phyloP scores from a whole-genome alignment of 225 moss, liverwort and hornwort genomes.

The Pseudisothecium myosuroides region DNA sequence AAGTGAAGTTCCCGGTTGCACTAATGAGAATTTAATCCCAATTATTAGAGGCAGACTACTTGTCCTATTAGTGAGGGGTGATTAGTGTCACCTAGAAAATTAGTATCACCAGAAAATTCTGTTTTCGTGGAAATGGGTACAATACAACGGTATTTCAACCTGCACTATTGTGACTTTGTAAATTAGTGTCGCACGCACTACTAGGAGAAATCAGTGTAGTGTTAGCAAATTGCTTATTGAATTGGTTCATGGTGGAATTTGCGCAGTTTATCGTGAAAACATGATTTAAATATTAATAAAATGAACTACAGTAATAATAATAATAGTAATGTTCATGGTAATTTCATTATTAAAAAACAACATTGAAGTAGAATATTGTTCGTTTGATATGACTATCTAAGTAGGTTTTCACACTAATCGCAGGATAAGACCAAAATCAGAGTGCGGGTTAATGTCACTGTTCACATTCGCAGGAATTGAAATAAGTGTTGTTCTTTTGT shows the following conservation, averaged over 20 bases:
- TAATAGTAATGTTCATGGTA: neutral
- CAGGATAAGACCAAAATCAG: neutral
- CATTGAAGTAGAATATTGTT: neutral
- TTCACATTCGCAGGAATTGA: neutral
- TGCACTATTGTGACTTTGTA: no score
- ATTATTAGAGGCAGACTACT: no score
- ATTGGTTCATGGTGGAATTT: neutral
- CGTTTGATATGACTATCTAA: neutral
- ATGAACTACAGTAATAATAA: no score
- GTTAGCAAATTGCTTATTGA: neutral
- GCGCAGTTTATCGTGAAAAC: neutral
- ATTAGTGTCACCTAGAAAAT: no score
- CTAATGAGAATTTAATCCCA: no score
- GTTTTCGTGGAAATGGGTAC: no score
- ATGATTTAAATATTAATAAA: neutral
- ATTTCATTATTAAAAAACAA: neutral
- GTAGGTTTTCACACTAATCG: neutral
- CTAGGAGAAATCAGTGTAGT: neutral
- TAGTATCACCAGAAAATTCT: no score
- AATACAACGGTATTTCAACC: no score
- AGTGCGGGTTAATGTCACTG: neutral
- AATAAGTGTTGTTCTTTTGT: neutral
- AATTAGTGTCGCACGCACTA: neutral
- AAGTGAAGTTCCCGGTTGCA: no score
- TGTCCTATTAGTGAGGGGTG: no score